phyloP scores from a whole-genome alignment of 2,329 filamentous ascomycete genomes.

The Chaetomium olivaceum region DNA sequence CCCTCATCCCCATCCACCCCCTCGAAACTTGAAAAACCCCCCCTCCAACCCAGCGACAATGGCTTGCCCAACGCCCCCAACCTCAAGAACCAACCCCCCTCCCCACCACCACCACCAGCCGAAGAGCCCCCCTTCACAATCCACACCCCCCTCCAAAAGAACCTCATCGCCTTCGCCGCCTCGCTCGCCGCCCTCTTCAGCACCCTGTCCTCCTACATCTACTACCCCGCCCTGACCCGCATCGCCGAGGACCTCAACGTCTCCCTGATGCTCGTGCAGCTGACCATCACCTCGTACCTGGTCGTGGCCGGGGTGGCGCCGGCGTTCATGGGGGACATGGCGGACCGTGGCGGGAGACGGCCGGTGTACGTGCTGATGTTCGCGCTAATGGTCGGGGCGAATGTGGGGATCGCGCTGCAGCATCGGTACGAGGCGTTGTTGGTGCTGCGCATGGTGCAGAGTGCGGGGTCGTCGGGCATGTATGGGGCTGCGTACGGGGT shows the following conservation, averaged over 20 bases:
- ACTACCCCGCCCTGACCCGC: conserved; percentile 46
- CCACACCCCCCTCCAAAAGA: conserved; percentile 17
- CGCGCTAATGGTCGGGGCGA: conserved; percentile 48
- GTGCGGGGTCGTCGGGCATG: conserved; percentile 23
- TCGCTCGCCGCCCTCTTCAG: conserved; percentile 27
- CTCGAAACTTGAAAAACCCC: neutral
- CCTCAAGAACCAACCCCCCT: neutral
- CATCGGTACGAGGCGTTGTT: conserved; percentile 49
- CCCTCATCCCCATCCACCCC: neutral
- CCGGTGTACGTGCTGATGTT: conserved; percentile 52
- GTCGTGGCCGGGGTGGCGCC: conserved; percentile 45
- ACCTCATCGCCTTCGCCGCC: conserved; percentile 20
- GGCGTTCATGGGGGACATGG: conserved; percentile 33
- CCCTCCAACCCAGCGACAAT: neutral
- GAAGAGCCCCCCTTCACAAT: conserved; percentile 16
- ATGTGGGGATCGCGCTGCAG: conserved; percentile 49
- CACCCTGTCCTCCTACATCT: conserved; percentile 29
- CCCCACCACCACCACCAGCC: neutral
- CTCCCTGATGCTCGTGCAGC: conserved; percentile 46
- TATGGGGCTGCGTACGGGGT: conserved; percentile 45
- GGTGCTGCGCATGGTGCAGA: conserved; percentile 53
- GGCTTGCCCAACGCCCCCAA: too few species aligned
- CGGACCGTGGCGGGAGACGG: conserved; percentile 38
- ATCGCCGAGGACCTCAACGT: conserved; percentile 45
- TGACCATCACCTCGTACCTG: conserved; percentile 48